Evolutionary conservation across 2,329 filamentous ascomycete genomes (phyloP).

Genomic region (Raffaelea ambrosiae): DNA sequence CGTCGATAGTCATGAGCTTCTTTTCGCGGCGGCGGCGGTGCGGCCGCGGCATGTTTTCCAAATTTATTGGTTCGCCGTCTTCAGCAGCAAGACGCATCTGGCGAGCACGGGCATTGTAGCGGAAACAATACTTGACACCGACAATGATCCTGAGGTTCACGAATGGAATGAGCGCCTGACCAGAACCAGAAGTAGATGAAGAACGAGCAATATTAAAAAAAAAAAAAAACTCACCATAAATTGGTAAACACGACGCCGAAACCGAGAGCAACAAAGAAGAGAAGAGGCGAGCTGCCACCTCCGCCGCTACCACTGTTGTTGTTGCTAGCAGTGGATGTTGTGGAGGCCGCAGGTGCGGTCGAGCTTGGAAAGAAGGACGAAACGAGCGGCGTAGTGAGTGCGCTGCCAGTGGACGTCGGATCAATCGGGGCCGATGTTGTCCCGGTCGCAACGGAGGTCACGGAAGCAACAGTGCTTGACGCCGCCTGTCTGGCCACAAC

Average conservation of each 20-base stretch:
- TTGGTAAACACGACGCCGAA: slow-evolving; percentile 99
- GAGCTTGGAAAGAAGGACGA: background rate
- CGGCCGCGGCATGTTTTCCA: slow-evolving; percentile 75
- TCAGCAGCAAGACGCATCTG: slow-evolving; percentile 66
- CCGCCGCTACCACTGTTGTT: slow-evolving; percentile 6
- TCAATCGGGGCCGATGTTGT: slow-evolving; percentile 6
- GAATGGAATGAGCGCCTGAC: background rate
- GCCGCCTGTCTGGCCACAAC: slow-evolving; percentile 18
- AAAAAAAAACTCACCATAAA: slow-evolving; percentile 65
- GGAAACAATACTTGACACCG: slow-evolving; percentile 97
- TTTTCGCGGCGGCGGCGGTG: slow-evolving; percentile 88
- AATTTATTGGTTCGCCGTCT: slow-evolving; percentile 80
- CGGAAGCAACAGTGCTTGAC: slow-evolving; percentile 2
- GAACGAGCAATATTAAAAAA: background rate
- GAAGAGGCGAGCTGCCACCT: slow-evolving; percentile 31
- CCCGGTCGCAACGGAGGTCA: slow-evolving; percentile 5
- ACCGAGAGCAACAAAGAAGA: slow-evolving; percentile 52
- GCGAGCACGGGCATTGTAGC: slow-evolving; percentile 92
- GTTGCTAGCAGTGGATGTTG: background rate
- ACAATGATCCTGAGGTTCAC: slow-evolving; percentile 77
- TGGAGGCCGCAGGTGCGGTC: slow-evolving; percentile 6
- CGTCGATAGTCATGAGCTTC: slow-evolving; percentile 98
- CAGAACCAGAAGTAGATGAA: background rate
- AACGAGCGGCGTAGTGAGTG: too few relatives aligned
- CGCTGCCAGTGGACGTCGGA: background rate